Conservation (phyloP, 306 rosid genomes). For the Lathyrus aphaca region DNA sequence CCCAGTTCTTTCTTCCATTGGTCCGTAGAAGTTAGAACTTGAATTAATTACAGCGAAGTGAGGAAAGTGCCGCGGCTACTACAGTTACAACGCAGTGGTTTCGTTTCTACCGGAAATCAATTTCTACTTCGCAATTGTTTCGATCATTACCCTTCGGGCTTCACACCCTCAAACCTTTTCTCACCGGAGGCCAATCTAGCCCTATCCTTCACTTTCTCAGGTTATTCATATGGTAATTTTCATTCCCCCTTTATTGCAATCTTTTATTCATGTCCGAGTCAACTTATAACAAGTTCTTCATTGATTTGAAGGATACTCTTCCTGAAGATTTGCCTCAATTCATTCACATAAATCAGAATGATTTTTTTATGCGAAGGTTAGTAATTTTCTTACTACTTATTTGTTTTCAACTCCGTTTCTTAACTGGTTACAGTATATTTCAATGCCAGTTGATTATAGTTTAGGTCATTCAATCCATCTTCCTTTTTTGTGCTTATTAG, state of each 20-base stretch:
- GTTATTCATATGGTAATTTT: conserved; percentile 40
- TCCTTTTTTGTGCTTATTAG: background rate
- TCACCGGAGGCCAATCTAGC: conserved; percentile 11
- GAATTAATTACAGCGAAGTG: background rate
- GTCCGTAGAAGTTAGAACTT: no score
- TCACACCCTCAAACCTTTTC: background rate
- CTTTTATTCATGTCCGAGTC: conserved; percentile 4
- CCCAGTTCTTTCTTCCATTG: no score
- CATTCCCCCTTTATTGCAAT: background rate
- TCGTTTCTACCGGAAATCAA: background rate
- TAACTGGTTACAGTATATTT: no score
- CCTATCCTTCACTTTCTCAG: background rate
- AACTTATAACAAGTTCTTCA: conserved; percentile 35
- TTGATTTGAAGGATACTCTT: conserved; percentile 58
- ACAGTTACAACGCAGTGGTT: background rate
- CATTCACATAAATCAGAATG: conserved; percentile 71
- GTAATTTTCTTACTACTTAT: conserved; percentile 17
- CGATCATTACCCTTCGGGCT: conserved; percentile 15
- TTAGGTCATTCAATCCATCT: conserved; percentile 26
- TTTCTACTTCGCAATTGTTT: background rate
- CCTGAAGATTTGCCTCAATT: conserved; percentile 60
- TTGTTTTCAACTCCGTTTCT: conserved; percentile 9
- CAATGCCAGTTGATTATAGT: background rate
- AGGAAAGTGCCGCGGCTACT: background rate
- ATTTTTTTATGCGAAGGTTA: conserved; percentile 69